phyloP scores from a whole-genome alignment of 192 early-diverging fungal genomes.

The Coemansia sp. region DNA sequence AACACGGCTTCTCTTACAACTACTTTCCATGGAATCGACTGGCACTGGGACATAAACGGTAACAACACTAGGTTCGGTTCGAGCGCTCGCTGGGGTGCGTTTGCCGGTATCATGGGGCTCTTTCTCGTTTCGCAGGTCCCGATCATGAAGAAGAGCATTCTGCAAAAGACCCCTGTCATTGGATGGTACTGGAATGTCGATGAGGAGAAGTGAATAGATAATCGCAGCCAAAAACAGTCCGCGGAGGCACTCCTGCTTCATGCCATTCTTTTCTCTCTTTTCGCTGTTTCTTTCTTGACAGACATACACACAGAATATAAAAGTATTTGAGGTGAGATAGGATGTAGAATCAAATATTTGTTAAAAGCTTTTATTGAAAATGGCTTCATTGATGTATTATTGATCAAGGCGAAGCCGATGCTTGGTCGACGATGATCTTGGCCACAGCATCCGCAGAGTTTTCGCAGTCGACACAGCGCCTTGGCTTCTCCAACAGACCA shows the following conservation, averaged over 20 bases:
- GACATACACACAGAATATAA: no score
- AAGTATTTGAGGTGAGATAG: no score
- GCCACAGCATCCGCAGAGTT: slow-evolving; percentile 52
- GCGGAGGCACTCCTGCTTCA: neutral
- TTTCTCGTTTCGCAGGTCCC: slow-evolving; percentile 53
- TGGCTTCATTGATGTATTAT: no score
- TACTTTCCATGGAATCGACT: neutral
- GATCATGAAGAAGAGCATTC: slow-evolving; percentile 32
- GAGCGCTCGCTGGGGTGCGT: slow-evolving; percentile 46
- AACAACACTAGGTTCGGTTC: slow-evolving; percentile 30
- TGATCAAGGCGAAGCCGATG: neutral
- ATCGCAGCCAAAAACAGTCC: neutral
- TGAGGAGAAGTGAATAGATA: slow-evolving; percentile 19
- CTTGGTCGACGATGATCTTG: slow-evolving; percentile 26
- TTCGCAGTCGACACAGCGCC: slow-evolving; percentile 56
- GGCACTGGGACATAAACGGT: neutral
- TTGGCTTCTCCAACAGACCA: slow-evolving; percentile 69
- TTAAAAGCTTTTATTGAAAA: no score
- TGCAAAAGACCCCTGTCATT: slow-evolving; percentile 46
- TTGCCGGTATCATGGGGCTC: slow-evolving; percentile 36
- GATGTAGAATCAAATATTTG: no score
- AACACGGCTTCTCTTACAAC: no score
- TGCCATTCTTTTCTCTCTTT: neutral
- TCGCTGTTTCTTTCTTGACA: neutral
- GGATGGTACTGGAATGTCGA: slow-evolving; percentile 58